Evolutionary conservation across 2,329 filamentous ascomycete genomes (phyloP).

Genomic region (Xylaria sp.): DNA sequence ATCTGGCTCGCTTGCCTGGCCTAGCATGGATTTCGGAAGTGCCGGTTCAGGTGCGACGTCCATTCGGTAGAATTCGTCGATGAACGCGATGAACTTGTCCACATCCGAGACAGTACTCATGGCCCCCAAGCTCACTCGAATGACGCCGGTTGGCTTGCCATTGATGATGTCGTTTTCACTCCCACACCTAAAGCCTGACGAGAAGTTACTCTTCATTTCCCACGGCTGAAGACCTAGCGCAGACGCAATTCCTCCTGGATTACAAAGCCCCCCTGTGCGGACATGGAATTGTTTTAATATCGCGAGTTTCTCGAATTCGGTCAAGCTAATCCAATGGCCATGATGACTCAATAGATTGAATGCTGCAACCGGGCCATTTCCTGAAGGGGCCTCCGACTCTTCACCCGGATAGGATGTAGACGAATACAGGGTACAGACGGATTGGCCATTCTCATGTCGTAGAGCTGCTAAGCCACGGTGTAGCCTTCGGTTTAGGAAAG

Average conservation of each 20-base stretch:
- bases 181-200: constrained; percentile 81
- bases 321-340: constrained; percentile 76
- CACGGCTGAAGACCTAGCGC: constrained; percentile 73
- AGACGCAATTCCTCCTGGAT: constrained; percentile 81
- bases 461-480: constrained; percentile 60
- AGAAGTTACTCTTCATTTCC: constrained; percentile 86
- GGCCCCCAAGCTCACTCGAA: constrained; percentile 83
- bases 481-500: constrained; percentile 63
- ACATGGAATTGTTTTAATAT: constrained; percentile 79
- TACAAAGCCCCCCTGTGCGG: constrained; percentile 87
- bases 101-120: constrained; percentile 85
- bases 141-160: constrained; percentile 85
- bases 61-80: constrained; percentile 66
- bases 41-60: constrained; percentile 16
- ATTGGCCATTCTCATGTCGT: constrained; percentile 68
- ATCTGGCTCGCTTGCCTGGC: constrained; percentile 7
- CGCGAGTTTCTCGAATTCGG: constrained; percentile 86
- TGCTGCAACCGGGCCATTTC: constrained; percentile 74
- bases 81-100: constrained; percentile 68
- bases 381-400: constrained; percentile 33
- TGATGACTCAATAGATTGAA: constrained; percentile 76
- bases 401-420: constrained; percentile 33
- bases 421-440: constrained; percentile 70
- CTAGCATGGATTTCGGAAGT: background rate
- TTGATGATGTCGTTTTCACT: constrained; percentile 78